phyloP scores from a whole-genome alignment of 495 filamentous ascomycete genomes.

The Evansstolkia leycettana region DNA sequence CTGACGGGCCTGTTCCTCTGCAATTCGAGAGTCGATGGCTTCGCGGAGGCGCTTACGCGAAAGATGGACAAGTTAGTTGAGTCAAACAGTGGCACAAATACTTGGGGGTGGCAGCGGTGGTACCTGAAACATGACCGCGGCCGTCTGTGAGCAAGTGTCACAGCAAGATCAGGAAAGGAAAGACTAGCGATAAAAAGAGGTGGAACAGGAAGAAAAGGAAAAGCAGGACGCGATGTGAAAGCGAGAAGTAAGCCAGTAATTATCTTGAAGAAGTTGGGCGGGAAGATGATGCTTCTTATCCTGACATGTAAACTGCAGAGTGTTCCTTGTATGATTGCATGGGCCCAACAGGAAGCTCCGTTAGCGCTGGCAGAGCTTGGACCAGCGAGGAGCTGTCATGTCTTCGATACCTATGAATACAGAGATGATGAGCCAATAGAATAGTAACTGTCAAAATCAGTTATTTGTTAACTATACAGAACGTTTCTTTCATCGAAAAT shows the following conservation, averaged over 20 bases:
- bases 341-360: no score
- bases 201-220: constrained; percentile 8
- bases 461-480: no score
- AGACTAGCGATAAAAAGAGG: constrained; percentile 10
- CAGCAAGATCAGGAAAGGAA: constrained; percentile 12
- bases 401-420: no score
- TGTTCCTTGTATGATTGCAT: no score
- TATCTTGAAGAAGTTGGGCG: not conserved
- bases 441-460: no score
- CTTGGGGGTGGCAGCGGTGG: not conserved
- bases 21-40: constrained; percentile 73
- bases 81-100: not conserved
- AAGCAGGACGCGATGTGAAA: constrained; percentile 9
- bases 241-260: constrained; percentile 2
- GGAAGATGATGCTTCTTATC: no score
- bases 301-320: no score
- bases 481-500: no score
- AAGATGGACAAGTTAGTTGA: constrained; percentile 1
- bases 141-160: constrained; percentile 22
- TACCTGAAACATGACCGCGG: constrained; percentile 39
- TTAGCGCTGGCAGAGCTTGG: no score
- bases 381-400: no score
- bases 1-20: constrained; percentile 79
- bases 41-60: constrained; percentile 62
- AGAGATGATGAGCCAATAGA: no score